A percentile compares a stretch with the other conserved stretches of the same genome.
Evolutionary conservation across 2,329 filamentous ascomycete genomes (phyloP).

Genomic region (Xylaria sp.): DNA sequence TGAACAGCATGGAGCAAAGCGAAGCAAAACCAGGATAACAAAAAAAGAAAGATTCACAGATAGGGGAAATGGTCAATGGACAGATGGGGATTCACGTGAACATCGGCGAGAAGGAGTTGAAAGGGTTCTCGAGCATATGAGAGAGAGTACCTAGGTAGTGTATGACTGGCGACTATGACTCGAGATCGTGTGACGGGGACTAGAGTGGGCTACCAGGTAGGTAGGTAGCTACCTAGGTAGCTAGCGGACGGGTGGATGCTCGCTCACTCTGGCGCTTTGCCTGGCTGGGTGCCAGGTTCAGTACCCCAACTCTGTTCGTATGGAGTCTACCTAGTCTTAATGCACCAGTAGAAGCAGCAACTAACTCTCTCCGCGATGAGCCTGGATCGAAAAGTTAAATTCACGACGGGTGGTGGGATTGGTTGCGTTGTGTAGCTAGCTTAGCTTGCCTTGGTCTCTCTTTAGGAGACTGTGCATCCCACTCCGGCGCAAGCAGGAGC

Average conservation of each 20-base stretch:
- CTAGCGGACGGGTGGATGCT: slow-evolving; percentile 14
- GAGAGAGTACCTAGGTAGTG: not conserved
- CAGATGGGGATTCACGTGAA: slow-evolving; percentile 11
- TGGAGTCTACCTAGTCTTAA: too few relatives aligned
- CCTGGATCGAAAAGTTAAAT: slow-evolving; percentile 18
- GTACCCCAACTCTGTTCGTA: too few relatives aligned
- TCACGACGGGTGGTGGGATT: slow-evolving; percentile 35
- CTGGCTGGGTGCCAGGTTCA: not conserved
- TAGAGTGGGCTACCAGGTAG: slow-evolving; percentile 4
- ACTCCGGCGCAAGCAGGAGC: not conserved
- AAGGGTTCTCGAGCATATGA: not conserved
- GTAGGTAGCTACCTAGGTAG: too few relatives aligned
- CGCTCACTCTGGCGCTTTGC: not conserved
- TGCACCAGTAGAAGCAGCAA: too few relatives aligned
- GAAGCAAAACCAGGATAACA: not conserved
- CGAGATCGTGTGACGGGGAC: slow-evolving; percentile 28
- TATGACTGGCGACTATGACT: slow-evolving; percentile 19
- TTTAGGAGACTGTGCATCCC: not conserved
- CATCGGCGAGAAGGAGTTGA: not conserved
- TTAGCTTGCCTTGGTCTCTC: slow-evolving; percentile 1
- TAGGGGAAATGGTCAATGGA: not conserved
- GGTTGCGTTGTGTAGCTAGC: slow-evolving; percentile 6
- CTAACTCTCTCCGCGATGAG: not conserved
- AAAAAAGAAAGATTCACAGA: not conserved
- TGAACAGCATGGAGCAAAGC: not conserved